Base-by-base conservation (phyloP, 2,329 filamentous ascomycete species). In the Cladosporium cucumerinum region DNA sequence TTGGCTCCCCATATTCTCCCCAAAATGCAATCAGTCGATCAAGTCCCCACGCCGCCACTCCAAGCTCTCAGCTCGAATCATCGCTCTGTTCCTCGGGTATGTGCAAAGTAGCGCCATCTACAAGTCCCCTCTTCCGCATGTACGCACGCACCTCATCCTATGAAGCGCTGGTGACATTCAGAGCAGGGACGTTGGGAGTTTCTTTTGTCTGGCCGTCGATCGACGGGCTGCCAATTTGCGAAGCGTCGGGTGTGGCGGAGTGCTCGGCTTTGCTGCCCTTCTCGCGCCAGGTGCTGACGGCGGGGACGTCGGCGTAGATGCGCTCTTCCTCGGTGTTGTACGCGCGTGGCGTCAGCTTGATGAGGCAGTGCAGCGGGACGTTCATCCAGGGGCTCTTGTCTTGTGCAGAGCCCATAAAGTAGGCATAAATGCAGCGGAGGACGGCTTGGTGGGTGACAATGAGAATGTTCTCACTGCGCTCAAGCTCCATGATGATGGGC, bases 401-500 rank as follows among this genome's bases (percentile, higher is more conserved):
- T 78, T 98, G 95, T 63, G 92, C 89, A 73, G 95, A 92, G 74
- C 98, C 96, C 90, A 97, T 97, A 78, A 98, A 99, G 79, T 99
- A 99, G 32, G 95, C 92, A 75, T 98, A 99, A 73, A 99, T 97
- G 82, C 95, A 99, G 66, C 95, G 88, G 68, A 99, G 83, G 36
- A 99, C 94, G 16, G 95, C 95, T 80, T 99, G 95, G 77, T 99
- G 95, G 3, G 95, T 98, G 67, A 99, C 93, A 71, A 99, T 98
- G 66, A 99, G 87, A 70, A 99, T 96, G 75, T 99, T 96, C 78
- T 98, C 95, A 71, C 89, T 92, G 68, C 95, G 87, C 79, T 99
- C 95, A 61, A 99, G 84, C 77, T 99, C 95, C 95, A 99, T 99
- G 80, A 99, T 99, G 79, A 99, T 99, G 67, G 95, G 95, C 76